Percentiles rank a stretch among this genome's conserved stretches.
Conservation (phyloP, 805 yeast genomes). For the Wickerhamomyces chaumierensis region DNA sequence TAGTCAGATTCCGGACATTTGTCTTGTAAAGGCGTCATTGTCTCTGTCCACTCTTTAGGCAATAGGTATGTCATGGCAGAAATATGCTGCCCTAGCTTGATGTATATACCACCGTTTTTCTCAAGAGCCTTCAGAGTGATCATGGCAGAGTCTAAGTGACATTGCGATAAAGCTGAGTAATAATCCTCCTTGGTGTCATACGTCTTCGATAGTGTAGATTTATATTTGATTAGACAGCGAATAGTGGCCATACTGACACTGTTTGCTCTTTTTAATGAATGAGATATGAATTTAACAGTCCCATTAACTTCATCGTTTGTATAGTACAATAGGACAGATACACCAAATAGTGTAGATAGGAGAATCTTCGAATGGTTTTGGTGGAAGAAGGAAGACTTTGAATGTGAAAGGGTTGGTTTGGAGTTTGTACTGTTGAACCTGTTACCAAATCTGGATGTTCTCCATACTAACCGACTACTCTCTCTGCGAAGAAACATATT, state of each 20-base stretch:
- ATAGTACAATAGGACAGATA: neutral
- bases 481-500: no score
- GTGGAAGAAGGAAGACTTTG: no score
- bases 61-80: slow-evolving; percentile 84
- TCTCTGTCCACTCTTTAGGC: slow-evolving; percentile 90
- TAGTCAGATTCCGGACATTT: slow-evolving; percentile 73
- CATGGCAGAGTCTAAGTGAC: slow-evolving; percentile 69
- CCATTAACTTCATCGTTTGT: slow-evolving; percentile 9
- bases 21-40: slow-evolving; percentile 90
- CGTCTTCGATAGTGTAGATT: slow-evolving; percentile 35
- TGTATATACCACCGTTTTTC: slow-evolving; percentile 83
- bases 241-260: slow-evolving; percentile 60
- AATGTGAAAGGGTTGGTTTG: no score
- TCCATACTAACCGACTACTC: no score
- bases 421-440: no score
- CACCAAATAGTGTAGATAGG: neutral
- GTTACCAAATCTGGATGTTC: no score
- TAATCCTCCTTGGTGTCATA: slow-evolving; percentile 37
- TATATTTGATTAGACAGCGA: slow-evolving; percentile 64
- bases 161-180: slow-evolving; percentile 39
- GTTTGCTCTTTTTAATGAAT: slow-evolving; percentile 39
- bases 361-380: no score
- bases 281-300: slow-evolving; percentile 58
- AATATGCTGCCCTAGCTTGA: slow-evolving; percentile 90
- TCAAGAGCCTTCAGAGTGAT: slow-evolving; percentile 74